phyloP scores from a whole-genome alignment of 441 rosid genomes.

The Bruguiera hainesii region DNA sequence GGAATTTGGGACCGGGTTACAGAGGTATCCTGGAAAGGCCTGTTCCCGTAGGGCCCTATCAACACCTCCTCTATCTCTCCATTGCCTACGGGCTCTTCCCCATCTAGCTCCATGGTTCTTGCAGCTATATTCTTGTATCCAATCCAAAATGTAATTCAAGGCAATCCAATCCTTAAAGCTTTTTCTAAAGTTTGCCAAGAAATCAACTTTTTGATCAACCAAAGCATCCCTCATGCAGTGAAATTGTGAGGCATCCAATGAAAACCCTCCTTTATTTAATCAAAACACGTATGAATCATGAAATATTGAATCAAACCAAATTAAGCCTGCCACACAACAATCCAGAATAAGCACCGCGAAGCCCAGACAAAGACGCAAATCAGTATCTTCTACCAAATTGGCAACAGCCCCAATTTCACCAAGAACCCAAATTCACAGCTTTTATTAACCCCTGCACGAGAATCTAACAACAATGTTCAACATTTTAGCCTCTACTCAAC shows the following conservation, averaged over 20 bases:
- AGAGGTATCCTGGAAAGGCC: constrained; percentile 24
- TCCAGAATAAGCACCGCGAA: constrained; percentile 3
- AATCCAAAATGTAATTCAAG: constrained; percentile 9
- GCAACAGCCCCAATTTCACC: constrained; percentile 8
- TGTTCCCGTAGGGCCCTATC: constrained; percentile 29
- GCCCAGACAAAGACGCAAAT: constrained; percentile 11
- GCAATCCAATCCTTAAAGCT: constrained; percentile 7
- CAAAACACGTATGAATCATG: not conserved
- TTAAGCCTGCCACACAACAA: constrained; percentile 2
- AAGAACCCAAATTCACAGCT: constrained; percentile 14
- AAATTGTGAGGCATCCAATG: not conserved
- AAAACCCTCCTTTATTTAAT: not conserved
- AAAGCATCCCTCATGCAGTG: not conserved
- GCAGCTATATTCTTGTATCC: constrained; percentile 8
- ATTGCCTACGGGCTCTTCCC: constrained; percentile 32
- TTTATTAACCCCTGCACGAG: constrained; percentile 15
- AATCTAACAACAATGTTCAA: not conserved
- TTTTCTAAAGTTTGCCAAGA: not conserved
- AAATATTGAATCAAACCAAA: not conserved
- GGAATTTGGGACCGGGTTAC: constrained; percentile 36
- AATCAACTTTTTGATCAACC: not conserved
- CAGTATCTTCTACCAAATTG: constrained; percentile 11
- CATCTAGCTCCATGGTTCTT: constrained; percentile 44
- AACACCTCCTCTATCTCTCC: constrained; percentile 51
- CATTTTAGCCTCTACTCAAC: constrained; percentile 5